Base-by-base conservation (phyloP, 2,329 filamentous ascomycete genomes). In the Penicillium griseofulvum region DNA sequence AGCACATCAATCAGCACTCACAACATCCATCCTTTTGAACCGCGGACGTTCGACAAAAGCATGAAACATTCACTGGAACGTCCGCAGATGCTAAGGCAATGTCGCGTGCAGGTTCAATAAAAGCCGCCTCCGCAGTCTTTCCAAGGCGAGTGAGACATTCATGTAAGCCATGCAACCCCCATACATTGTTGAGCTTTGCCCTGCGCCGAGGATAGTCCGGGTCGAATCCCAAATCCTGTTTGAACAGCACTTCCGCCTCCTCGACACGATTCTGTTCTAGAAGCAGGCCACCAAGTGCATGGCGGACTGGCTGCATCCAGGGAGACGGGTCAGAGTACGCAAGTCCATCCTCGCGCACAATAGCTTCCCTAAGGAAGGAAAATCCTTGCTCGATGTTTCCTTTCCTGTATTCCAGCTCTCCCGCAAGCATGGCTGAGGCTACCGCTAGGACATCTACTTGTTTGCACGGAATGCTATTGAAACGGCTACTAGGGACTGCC, bases 291-390 rank as follows among this genome's bases (percentile, higher is more conserved):
- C 84, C 87, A 46, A 86, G 86, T 0, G 87, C 86, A 68, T 90
- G 87, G 3, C 86, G 76, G 0, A 83, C 82, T 0, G 87, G 87
- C 65, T 88, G 84, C 86, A 90, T 89, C 87, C 87, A 90, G 0
- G 85, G 83, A 85, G 87, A 88, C 0, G 87, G 87, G 66, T 90
- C 87, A 47, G 86, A 83, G 58, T 88, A 90, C 0, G 82, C 82
- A 24, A 90, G 77, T 0, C 67, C 69, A 61, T 88, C 86, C 61
- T 88, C 85, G 1, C 80, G 77, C 2, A 70, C 64, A n/a, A 88
- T 82, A 0, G 86, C 80, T 12, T 75, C 73, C 1, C 80, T 77
- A 4, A 90, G 74, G 39, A 81, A 75, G 2, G 71, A 64, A 64
- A 88, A 89, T 0, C 86, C 87, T 0, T 65, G 36, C 0, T 83